phyloP scores from a whole-genome alignment of 2,329 filamentous ascomycete genomes.

The Nothophaeocryptopus gaeumannii region DNA sequence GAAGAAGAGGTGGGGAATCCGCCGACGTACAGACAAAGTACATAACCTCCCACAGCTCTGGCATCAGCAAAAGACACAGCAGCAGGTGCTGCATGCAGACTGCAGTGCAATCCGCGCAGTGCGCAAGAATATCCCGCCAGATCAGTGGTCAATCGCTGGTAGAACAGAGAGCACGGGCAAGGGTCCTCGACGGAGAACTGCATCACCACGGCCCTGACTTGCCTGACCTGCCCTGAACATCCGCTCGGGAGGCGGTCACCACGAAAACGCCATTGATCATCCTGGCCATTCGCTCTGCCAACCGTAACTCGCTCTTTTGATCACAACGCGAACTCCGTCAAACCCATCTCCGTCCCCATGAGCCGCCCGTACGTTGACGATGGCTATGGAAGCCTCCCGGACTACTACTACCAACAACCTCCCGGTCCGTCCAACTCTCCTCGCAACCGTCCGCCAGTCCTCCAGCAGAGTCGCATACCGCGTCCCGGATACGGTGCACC shows the following conservation, averaged over 20 bases:
- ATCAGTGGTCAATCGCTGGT: too few species aligned
- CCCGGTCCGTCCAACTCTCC: slow-evolving; percentile 1
- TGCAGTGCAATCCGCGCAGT: slow-evolving; percentile 1
- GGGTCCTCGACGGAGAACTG: slow-evolving; percentile 7
- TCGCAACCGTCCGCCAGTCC: slow-evolving; percentile 9
- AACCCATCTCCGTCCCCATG: slow-evolving; percentile 9
- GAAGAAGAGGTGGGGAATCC: neutral
- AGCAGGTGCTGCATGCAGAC: slow-evolving; percentile 1
- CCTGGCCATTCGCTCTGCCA: slow-evolving; percentile 5
- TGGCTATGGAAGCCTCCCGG: slow-evolving; percentile 16
- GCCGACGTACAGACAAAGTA: slow-evolving; percentile 1
- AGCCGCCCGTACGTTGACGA: slow-evolving; percentile 18
- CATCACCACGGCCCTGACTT: slow-evolving; percentile 1
- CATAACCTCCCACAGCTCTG: slow-evolving; percentile 1
- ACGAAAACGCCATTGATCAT: slow-evolving; percentile 15
- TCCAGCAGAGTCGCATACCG: slow-evolving; percentile 17
- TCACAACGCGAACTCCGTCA: neutral
- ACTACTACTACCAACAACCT: slow-evolving; percentile 2
- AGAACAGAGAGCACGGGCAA: neutral
- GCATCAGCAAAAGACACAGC: slow-evolving; percentile 1
- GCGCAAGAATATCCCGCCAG: neutral
- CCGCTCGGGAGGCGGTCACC: slow-evolving; percentile 4
- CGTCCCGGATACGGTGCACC: slow-evolving; percentile 9
- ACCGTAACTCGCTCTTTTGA: slow-evolving; percentile 6
- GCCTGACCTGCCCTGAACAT: neutral